These are phyloP conservation scores for Musa balbisiana DNA, from an alignment of 202 grass and related monocot species.

Conservation along the genomic window DNA sequence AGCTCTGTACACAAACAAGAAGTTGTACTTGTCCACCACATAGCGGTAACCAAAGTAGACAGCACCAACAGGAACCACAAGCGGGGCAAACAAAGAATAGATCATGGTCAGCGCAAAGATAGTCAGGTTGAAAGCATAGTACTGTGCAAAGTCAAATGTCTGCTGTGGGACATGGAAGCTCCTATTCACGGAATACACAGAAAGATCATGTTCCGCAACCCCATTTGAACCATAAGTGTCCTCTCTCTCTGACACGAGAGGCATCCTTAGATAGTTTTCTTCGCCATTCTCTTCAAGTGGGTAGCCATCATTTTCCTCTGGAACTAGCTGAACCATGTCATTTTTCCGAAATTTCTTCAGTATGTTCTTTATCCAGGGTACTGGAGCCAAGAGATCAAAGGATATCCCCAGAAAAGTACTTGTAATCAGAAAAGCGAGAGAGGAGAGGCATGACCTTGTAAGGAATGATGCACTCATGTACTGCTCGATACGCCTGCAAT, in stretches of 20 bases:
- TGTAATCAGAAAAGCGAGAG: slow-evolving; percentile 82
- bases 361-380: slow-evolving; percentile 92
- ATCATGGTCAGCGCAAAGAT: slow-evolving; percentile 97
- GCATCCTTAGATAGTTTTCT: slow-evolving; percentile 50
- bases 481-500: slow-evolving; percentile 84
- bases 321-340: slow-evolving; percentile 92
- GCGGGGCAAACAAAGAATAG: slow-evolving; percentile 82
- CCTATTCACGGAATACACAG: slow-evolving; percentile 65
- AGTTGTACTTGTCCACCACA: slow-evolving; percentile 97
- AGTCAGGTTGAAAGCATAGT: slow-evolving; percentile 91
- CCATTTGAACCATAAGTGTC: slow-evolving; percentile 29
- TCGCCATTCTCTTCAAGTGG: slow-evolving; percentile 43
- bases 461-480: slow-evolving; percentile 92
- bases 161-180: slow-evolving; percentile 95
- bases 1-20: slow-evolving; percentile 93
- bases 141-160: slow-evolving; percentile 93
- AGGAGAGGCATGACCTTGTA: slow-evolving; percentile 79
- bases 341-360: slow-evolving; percentile 96
- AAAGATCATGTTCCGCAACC: slow-evolving; percentile 64
- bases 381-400: slow-evolving; percentile 82
- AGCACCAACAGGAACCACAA: slow-evolving; percentile 83
- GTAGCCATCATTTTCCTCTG: slow-evolving; percentile 75
- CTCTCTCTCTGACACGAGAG: slow-evolving; percentile 56
- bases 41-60: slow-evolving; percentile 95
- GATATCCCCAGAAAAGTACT: slow-evolving; percentile 93